These are phyloP conservation scores for Caryopteris hybrid DNA, from an alignment of 305 asterid species.

Conservation along the genomic window DNA sequence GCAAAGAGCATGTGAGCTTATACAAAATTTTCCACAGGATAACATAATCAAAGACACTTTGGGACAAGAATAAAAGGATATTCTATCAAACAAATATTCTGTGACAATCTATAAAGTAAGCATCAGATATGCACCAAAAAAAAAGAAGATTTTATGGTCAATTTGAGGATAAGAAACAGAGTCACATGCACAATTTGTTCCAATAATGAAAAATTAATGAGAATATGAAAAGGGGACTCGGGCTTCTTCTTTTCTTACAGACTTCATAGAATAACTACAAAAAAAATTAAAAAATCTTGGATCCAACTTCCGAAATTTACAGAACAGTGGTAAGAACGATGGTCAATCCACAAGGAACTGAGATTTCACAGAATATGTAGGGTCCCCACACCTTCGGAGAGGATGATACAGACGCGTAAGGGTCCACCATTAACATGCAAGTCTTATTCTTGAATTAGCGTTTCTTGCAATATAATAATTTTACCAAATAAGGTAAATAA, in stretches of 20 bases:
- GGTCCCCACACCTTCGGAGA: neutral
- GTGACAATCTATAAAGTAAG: slow-evolving; percentile 13
- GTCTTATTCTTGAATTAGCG: neutral
- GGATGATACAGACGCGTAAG: neutral
- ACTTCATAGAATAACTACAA: too few relatives aligned
- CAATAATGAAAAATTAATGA: neutral
- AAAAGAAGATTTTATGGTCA: slow-evolving; percentile 6
- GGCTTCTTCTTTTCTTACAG: too few relatives aligned
- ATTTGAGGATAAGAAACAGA: slow-evolving; percentile 7
- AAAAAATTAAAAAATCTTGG: neutral
- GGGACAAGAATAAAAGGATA: neutral
- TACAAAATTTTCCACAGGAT: neutral
- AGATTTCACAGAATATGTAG: neutral
- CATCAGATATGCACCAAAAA: slow-evolving; percentile 12
- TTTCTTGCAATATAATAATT: neutral
- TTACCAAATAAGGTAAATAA: slow-evolving; percentile 2
- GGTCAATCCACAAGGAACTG: neutral
- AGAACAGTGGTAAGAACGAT: neutral
- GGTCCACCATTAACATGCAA: slow-evolving; percentile 8
- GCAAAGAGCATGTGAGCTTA: neutral
- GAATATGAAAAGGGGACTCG: neutral
- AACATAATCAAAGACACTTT: neutral
- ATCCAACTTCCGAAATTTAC: neutral
- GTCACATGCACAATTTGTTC: neutral
- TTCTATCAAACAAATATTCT: neutral